Conservation (phyloP, 1,284 basidiomycete species). For the Tausonia pullulans region DNA sequence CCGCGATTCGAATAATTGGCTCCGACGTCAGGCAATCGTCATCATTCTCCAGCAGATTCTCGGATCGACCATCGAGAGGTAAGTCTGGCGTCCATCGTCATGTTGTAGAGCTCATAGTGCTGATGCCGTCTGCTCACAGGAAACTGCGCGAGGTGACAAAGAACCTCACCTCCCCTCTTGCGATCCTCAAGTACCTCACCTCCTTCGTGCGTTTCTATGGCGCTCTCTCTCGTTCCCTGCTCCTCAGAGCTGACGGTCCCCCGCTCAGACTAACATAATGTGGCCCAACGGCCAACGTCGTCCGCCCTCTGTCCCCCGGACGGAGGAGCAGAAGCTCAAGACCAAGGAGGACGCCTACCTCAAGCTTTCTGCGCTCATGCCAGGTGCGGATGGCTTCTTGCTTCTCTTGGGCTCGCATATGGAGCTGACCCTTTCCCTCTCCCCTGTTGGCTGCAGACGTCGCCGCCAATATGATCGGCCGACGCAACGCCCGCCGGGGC, state of each 20-base stretch:
- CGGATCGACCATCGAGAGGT: slow-evolving; percentile 91
- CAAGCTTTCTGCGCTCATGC: slow-evolving; percentile 77
- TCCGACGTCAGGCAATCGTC: slow-evolving; percentile 88
- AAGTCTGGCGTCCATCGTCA: slow-evolving; percentile 20
- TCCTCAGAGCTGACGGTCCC: no score
- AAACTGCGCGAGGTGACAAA: slow-evolving; percentile 36
- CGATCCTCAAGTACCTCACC: slow-evolving; percentile 54
- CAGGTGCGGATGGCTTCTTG: slow-evolving; percentile 45
- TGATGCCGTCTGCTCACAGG: neutral
- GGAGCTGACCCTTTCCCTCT: neutral
- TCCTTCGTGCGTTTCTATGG: slow-evolving; percentile 35
- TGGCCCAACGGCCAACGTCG: slow-evolving; percentile 69
- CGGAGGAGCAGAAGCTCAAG: slow-evolving; percentile 61
- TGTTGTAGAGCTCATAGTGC: neutral
- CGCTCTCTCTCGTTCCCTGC: no score
- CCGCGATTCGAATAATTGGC: slow-evolving; percentile 80
- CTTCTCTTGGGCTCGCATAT: neutral
- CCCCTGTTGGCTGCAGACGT: slow-evolving; percentile 47
- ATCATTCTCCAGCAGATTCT: slow-evolving; percentile 91
- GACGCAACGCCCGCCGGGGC: slow-evolving; percentile 81
- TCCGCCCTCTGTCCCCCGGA: slow-evolving; percentile 50
- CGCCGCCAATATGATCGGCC: slow-evolving; percentile 90
- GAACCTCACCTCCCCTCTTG: slow-evolving; percentile 50
- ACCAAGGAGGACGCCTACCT: slow-evolving; percentile 75
- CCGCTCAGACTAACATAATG: slow-evolving; percentile 44